Evolutionary conservation across 331 rosid genomes (phyloP).

Genomic region (Quercus tomentella): DNA sequence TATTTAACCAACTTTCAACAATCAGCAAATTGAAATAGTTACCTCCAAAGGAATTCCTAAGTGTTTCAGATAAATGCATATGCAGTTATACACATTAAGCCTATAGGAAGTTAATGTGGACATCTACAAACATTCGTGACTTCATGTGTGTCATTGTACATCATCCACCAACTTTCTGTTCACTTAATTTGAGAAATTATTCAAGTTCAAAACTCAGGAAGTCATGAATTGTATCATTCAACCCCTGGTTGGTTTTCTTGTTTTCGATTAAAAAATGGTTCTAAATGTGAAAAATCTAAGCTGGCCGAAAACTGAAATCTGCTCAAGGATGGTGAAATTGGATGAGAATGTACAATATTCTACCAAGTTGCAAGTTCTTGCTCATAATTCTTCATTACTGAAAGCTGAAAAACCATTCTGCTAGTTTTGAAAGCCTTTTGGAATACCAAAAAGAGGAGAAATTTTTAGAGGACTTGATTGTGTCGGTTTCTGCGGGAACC

Average conservation of each 20-base stretch:
- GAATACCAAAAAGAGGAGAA: not conserved
- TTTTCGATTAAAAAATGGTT: not conserved
- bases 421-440: not conserved
- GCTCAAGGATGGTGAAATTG: not conserved
- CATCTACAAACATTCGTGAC: not conserved
- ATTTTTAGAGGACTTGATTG: conserved; percentile 16
- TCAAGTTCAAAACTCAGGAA: not conserved
- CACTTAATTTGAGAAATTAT: not conserved
- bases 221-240: too few relatives aligned
- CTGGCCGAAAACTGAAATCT: not conserved
- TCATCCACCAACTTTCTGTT: not conserved
- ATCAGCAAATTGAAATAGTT: too few relatives aligned
- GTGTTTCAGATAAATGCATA: too few relatives aligned
- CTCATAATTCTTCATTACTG: not conserved
- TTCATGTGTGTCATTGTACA: not conserved
- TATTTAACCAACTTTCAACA: too few relatives aligned
- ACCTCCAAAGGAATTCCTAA: too few relatives aligned
- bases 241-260: not conserved
- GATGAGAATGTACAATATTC: not conserved
- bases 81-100: not conserved
- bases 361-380: not conserved
- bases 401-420: not conserved
- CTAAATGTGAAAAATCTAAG: too few relatives aligned
- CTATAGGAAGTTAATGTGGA: not conserved
- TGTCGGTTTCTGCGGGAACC: conserved; percentile 19